phyloP scores from a whole-genome alignment of 169 alveolate species.

The Plasmodium sp. region DNA sequence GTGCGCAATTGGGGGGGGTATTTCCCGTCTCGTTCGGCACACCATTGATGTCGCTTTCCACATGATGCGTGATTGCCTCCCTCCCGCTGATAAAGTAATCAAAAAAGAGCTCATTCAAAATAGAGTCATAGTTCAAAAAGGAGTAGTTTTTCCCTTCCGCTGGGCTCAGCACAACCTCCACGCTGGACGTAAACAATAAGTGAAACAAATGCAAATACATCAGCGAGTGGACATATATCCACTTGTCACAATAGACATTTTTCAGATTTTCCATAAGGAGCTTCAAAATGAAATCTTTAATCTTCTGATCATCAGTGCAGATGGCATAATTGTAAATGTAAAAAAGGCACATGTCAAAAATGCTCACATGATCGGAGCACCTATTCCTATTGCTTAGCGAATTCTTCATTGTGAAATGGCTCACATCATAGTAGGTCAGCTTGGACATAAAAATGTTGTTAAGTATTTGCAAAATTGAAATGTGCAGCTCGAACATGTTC shows the following conservation, averaged over 20 bases:
- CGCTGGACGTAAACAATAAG: conserved; percentile 1
- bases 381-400: conserved; percentile 3
- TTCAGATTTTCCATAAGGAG: conserved; percentile 47
- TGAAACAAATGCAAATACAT: conserved; percentile 65
- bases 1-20: neutral
- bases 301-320: conserved; percentile 29
- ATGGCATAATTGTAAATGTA: conserved; percentile 61
- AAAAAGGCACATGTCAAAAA: conserved; percentile 49
- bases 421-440: neutral
- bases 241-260: conserved; percentile 15
- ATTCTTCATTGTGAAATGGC: conserved; percentile 52
- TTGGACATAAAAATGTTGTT: conserved; percentile 66
- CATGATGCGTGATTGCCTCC: neutral
- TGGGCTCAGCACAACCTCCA: neutral
- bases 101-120: conserved; percentile 31
- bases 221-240: conserved; percentile 34
- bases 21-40: neutral
- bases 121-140: conserved; percentile 38
- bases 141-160: conserved; percentile 6
- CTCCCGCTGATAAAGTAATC: conserved; percentile 26
- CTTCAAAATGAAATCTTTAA: conserved; percentile 49
- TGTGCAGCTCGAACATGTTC: conserved; percentile 67
- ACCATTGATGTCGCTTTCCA: neutral
- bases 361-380: neutral
- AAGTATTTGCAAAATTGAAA: conserved; percentile 56